phyloP scores from a whole-genome alignment of 2,329 filamentous ascomycete genomes.

The Colletotrichum truncatum region DNA sequence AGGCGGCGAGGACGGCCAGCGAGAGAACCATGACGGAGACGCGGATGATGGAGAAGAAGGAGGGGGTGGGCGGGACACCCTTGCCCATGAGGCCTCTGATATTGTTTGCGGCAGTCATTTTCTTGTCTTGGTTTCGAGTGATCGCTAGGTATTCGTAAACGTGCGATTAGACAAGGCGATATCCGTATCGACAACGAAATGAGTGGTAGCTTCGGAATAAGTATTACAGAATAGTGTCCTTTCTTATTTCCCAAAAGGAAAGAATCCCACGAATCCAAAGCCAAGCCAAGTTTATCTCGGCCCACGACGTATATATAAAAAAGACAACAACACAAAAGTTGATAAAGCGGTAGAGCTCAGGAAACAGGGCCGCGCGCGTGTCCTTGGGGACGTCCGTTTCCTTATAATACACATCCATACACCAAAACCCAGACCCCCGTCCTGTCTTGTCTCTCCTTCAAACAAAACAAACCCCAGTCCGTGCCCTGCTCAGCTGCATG shows the following conservation, averaged over 20 bases:
- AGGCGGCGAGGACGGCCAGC: constrained; percentile 48
- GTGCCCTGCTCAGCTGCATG: not conserved
- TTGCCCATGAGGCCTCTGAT: constrained; percentile 43
- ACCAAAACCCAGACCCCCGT: too few species aligned
- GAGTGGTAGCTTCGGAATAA: not conserved
- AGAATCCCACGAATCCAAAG: not conserved
- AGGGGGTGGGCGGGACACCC: constrained; percentile 47
- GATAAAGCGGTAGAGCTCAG: not conserved
- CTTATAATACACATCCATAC: too few species aligned
- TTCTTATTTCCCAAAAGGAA: not conserved
- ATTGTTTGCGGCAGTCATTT: constrained; percentile 2
- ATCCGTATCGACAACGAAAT: not conserved
- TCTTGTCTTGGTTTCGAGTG: not conserved
- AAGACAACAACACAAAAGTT: not conserved
- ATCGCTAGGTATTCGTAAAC: not conserved
- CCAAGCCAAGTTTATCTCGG: too few species aligned
- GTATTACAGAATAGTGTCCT: not conserved
- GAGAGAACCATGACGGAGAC: constrained; percentile 49
- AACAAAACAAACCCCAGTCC: not conserved
- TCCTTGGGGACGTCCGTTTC: constrained; percentile 2
- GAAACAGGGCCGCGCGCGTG: not conserved
- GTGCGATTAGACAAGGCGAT: not conserved
- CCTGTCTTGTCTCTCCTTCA: not conserved
- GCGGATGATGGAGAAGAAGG: constrained; percentile 48
- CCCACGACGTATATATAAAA: too few species aligned